These are phyloP conservation scores for Rhizoctonia solani DNA, from an alignment of 1,284 basidiomycete species.

Conservation along the genomic window DNA sequence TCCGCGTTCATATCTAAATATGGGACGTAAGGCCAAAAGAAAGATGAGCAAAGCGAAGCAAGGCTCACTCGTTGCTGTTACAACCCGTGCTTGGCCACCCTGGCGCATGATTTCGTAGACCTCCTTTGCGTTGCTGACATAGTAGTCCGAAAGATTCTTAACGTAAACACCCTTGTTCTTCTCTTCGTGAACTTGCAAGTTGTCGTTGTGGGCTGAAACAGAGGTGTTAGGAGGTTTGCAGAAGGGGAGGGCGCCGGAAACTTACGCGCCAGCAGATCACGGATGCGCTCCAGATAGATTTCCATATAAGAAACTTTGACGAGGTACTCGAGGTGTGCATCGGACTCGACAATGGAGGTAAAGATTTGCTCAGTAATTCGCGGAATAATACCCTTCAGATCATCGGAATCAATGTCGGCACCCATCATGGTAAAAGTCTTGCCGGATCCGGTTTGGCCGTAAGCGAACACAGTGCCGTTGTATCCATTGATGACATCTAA, in stretches of 20 bases:
- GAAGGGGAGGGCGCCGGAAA: slow-evolving; percentile 38
- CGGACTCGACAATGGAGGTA: slow-evolving; percentile 93
- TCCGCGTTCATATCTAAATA: slow-evolving; percentile 97
- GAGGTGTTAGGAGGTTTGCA: slow-evolving; percentile 13
- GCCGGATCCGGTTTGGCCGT: slow-evolving; percentile 97
- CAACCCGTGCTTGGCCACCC: slow-evolving; percentile 87
- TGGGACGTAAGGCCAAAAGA: neutral
- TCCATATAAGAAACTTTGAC: slow-evolving; percentile 99
- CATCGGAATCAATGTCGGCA: slow-evolving; percentile 91
- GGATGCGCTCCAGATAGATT: slow-evolving; percentile 96
- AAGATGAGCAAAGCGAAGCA: neutral
- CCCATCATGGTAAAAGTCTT: slow-evolving; percentile 99
- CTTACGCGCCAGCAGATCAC: slow-evolving; percentile 94
- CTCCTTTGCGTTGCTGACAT: slow-evolving; percentile 94
- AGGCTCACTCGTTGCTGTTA: slow-evolving; percentile 89
- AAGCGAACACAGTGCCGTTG: slow-evolving; percentile 98
- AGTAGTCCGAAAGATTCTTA: slow-evolving; percentile 97
- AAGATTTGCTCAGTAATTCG: slow-evolving; percentile 99
- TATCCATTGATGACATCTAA: slow-evolving; percentile 98
- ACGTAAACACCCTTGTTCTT: slow-evolving; percentile 98
- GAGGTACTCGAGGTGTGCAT: slow-evolving; percentile 94
- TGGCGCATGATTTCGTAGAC: slow-evolving; percentile 99
- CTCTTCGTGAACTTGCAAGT: slow-evolving; percentile 98
- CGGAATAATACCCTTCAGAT: slow-evolving; percentile 95
- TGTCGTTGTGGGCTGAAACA: slow-evolving; percentile 89